phyloP scores from a whole-genome alignment of 2,329 filamentous ascomycete genomes.

The Fusarium verticillioides region DNA sequence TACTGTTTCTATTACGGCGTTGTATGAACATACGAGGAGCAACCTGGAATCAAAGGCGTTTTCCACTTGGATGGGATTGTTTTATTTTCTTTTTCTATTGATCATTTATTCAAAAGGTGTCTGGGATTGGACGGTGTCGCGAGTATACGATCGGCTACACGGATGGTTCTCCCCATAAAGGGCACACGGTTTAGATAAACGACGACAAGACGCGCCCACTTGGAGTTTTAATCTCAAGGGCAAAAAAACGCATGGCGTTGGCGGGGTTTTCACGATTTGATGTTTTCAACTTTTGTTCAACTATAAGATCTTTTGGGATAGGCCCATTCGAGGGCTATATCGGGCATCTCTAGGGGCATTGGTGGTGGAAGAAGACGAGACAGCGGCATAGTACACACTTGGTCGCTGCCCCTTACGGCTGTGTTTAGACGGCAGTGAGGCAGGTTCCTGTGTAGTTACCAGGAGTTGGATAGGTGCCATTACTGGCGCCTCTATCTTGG shows the following conservation, averaged over 20 bases:
- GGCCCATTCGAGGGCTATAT: conserved; percentile 6
- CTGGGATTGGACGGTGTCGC: conserved; percentile 35
- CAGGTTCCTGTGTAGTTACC: conserved; percentile 19
- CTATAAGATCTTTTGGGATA: conserved; percentile 6
- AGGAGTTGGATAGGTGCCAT: neutral
- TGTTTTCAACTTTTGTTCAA: conserved; percentile 27
- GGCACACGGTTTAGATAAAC: conserved; percentile 42
- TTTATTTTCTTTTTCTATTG: conserved; percentile 14
- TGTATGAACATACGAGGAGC: conserved; percentile 38
- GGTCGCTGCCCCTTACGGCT: neutral
- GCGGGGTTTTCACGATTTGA: conserved; percentile 31
- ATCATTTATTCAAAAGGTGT: conserved; percentile 19
- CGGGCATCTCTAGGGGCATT: conserved; percentile 2
- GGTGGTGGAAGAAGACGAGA: neutral
- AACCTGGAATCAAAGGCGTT: conserved; percentile 33
- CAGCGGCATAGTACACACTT: conserved; percentile 21
- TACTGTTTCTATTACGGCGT: conserved; percentile 32
- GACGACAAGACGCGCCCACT: conserved; percentile 30
- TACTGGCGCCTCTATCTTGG: conserved; percentile 18
- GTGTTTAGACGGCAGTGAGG: conserved; percentile 6
- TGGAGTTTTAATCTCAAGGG: conserved; percentile 22
- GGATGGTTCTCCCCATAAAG: conserved; percentile 24
- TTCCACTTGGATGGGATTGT: neutral
- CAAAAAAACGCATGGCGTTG: conserved; percentile 42
- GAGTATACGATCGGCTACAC: conserved; percentile 42